Base-by-base conservation (phyloP, 495 filamentous ascomycete species). In the Penicillium subrubescens region DNA sequence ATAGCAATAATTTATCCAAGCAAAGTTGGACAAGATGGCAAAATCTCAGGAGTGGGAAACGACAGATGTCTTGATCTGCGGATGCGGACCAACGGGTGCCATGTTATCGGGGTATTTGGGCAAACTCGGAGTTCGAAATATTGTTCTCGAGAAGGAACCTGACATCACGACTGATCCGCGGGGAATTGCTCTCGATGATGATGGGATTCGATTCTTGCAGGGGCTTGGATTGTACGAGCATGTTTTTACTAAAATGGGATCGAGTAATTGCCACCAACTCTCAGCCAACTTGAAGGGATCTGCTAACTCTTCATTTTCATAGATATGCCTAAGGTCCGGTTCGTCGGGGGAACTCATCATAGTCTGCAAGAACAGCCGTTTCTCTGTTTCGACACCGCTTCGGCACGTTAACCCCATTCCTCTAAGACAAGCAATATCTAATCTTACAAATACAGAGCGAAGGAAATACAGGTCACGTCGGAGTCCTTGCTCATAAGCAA, bases 181-280 rank as follows among this genome's bases (percentile, higher is more conserved):
- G 23, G 84, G 82, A 1, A 81, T 86, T 44, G 80, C 76, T 17
- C 69, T 86, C 15, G 81, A 82, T 31, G 77, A 81, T 35, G 83
- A 86, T 67, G 82, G 79, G 0, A 77, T 84, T 54, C 73, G 83
- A n/a, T 69, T 80, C 3, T 57, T 83, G 1, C 79, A 82, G 62
- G 75, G 77, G 5, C 56, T 84, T 19, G 82, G 82, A 3, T 63
- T 84, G 15, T 80, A 81, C 23, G 68, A 77, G 2, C 60, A 70
- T 4, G 67, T 84, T 15, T 74, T 74, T 35, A 71, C 72, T 0
- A 74, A 79, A 21, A 70, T 76, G 33, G 71, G 75, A 3, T 65
- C 63, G 11, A 70, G 80, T 73, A 63, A 69, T 60, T 15, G 29
- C 5, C 5, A 23, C 1, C 1, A 52, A 29, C 4, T 7, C 2